Evolutionary conservation across 2,329 filamentous ascomycete genomes (phyloP).

Genomic region (Scedosporium dehoogii): DNA sequence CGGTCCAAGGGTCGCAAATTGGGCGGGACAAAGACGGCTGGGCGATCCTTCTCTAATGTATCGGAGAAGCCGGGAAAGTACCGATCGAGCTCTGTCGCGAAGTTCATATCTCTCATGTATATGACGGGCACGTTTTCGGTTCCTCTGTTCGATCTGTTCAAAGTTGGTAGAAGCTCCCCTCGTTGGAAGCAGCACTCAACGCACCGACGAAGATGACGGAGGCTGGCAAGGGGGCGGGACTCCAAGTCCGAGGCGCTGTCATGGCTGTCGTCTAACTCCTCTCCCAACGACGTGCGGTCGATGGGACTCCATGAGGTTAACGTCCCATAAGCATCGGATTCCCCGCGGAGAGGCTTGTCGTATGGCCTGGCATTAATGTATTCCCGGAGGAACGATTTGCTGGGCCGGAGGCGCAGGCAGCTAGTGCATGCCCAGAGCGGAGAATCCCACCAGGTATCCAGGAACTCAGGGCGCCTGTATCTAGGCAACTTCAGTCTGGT

Average conservation of each 20-base stretch:
- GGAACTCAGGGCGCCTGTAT: too few species aligned
- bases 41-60: neutral
- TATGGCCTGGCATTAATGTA: neutral
- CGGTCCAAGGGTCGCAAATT: neutral
- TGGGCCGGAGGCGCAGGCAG: slow-evolving; percentile 1
- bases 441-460: neutral
- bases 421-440: neutral
- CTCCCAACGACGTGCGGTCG: neutral
- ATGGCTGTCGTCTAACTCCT: neutral
- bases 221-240: neutral
- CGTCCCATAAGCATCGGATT: too few species aligned
- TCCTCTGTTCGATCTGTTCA: neutral
- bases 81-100: neutral
- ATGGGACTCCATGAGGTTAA: neutral
- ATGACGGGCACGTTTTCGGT: neutral
- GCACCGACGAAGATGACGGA: neutral
- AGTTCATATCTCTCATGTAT: neutral
- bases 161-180: neutral
- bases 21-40: neutral
- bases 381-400: neutral
- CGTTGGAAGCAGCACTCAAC: neutral
- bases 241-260: neutral
- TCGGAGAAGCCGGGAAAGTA: slow-evolving; percentile 2
- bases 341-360: neutral
- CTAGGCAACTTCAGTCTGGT: too few species aligned